Conservation (phyloP, 2,329 filamentous ascomycete species). For the Rachicladosporium sp. region DNA sequence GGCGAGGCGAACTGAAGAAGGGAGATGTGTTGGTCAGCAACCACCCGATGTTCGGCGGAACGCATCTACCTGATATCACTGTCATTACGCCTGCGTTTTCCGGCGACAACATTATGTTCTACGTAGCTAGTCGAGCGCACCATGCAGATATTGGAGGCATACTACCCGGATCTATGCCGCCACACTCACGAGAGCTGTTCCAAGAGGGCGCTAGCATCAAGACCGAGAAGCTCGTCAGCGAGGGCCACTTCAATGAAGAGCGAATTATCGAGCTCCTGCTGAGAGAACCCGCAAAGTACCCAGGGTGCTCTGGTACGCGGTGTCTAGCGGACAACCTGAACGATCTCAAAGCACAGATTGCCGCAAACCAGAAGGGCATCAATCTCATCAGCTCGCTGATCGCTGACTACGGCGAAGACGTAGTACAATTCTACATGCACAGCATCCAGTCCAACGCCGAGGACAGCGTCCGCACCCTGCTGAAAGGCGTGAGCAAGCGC, state of each 20-base stretch:
- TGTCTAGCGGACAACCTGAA: constrained; percentile 24
- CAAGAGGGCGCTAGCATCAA: constrained; percentile 33
- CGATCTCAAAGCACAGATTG: constrained; percentile 25
- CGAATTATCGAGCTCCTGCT: constrained; percentile 36
- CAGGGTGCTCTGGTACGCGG: constrained; percentile 22
- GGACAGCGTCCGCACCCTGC: constrained; percentile 20
- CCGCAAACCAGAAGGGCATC: constrained; percentile 25
- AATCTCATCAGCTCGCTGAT: constrained; percentile 25
- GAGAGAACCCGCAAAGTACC: constrained; percentile 51
- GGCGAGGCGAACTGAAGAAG: constrained; percentile 22
- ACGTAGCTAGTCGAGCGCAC: constrained; percentile 29
- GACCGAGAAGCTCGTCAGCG: constrained; percentile 20
- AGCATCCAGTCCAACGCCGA: constrained; percentile 27
- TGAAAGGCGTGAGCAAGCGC: constrained; percentile 14
- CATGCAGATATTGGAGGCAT: constrained; percentile 31
- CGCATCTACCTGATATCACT: constrained; percentile 31
- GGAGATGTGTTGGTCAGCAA: constrained; percentile 32
- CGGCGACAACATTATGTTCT: constrained; percentile 24
- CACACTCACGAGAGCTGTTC: constrained; percentile 31
- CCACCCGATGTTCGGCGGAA: constrained; percentile 29
- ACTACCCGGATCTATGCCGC: constrained; percentile 31
- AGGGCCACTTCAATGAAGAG: constrained; percentile 26
- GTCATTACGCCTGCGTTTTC: constrained; percentile 31
- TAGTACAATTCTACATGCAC: constrained; percentile 31
- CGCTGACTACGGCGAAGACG: constrained; percentile 21